Conservation (phyloP, 495 filamentous ascomycete genomes). For the Aspergillus baeticus region DNA sequence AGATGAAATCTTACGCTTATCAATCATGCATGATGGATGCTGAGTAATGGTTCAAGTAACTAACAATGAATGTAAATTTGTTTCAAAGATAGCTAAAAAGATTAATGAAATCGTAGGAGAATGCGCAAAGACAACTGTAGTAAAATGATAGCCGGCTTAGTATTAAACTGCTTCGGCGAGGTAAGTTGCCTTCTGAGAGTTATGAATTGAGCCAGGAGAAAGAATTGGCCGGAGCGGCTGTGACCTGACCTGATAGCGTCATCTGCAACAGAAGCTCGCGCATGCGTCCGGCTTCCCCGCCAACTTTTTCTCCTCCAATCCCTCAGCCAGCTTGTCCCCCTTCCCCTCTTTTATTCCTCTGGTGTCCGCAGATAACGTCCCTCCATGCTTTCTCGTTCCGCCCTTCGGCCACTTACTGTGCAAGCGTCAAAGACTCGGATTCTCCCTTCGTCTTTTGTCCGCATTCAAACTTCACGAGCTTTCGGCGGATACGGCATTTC, state of each 20-base stretch:
- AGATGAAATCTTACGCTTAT: background rate
- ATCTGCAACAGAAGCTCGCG: slow-evolving; percentile 8
- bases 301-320: slow-evolving; percentile 14
- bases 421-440: slow-evolving; percentile 22
- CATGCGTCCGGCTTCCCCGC: slow-evolving; percentile 15
- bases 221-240: too few relatives aligned
- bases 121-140: background rate
- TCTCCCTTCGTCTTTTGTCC: slow-evolving; percentile 5
- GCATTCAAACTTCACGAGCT: slow-evolving; percentile 7
- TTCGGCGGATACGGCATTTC: slow-evolving; percentile 18
- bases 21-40: background rate
- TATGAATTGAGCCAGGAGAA: too few relatives aligned
- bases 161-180: too few relatives aligned
- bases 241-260: background rate
- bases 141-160: background rate
- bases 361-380: slow-evolving; percentile 6
- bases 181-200: too few relatives aligned
- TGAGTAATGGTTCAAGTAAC: slow-evolving; percentile 2
- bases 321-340: background rate
- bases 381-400: slow-evolving; percentile 24
- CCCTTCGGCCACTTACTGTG: slow-evolving; percentile 17
- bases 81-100: too few relatives aligned
- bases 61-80: background rate
- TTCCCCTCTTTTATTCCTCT: slow-evolving; percentile 2
- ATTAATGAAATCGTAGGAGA: background rate